phyloP scores from a whole-genome alignment of 1,284 basidiomycete species.

The Pseudozyma sp. region DNA sequence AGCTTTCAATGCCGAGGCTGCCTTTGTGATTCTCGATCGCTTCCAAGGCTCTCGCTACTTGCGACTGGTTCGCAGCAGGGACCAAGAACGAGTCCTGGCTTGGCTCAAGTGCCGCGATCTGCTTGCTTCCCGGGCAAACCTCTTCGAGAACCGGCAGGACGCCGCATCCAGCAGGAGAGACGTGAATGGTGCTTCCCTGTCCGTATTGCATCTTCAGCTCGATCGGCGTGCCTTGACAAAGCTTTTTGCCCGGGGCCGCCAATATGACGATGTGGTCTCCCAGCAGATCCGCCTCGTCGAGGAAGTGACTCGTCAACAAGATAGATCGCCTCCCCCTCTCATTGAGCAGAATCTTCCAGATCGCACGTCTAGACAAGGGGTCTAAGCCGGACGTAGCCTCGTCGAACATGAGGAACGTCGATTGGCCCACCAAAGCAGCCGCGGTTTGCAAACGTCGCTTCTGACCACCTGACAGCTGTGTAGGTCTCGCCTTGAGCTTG shows the following conservation, averaged over 20 bases:
- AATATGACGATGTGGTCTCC: conserved; percentile 81
- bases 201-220: conserved; percentile 79
- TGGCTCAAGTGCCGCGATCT: conserved; percentile 26
- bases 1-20: conserved; percentile 71
- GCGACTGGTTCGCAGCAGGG: conserved; percentile 16
- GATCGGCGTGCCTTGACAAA: conserved; percentile 80
- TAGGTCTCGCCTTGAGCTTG: conserved; percentile 77
- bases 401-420: conserved; percentile 79
- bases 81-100: conserved; percentile 69
- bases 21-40: conserved; percentile 72
- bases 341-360: conserved; percentile 78
- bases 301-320: conserved; percentile 78
- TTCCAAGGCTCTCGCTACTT: conserved; percentile 75
- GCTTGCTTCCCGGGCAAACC: conserved; percentile 69
- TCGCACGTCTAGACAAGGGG: conserved; percentile 79
- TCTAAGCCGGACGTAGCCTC: conserved; percentile 83
- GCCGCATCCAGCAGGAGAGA: conserved; percentile 16
- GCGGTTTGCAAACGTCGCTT: conserved; percentile 84
- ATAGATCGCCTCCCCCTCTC: conserved; percentile 77
- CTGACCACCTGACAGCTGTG: conserved; percentile 80
- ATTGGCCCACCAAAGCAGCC: conserved; percentile 80
- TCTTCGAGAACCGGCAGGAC: conserved; percentile 16
- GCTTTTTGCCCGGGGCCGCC: conserved; percentile 79
- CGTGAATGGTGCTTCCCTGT: conserved; percentile 76
- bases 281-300: conserved; percentile 83